Percentiles rank a stretch among this genome's conserved stretches.
Conservation (phyloP, 2,329 filamentous ascomycete species). For the Clarireedia monteithiana region DNA sequence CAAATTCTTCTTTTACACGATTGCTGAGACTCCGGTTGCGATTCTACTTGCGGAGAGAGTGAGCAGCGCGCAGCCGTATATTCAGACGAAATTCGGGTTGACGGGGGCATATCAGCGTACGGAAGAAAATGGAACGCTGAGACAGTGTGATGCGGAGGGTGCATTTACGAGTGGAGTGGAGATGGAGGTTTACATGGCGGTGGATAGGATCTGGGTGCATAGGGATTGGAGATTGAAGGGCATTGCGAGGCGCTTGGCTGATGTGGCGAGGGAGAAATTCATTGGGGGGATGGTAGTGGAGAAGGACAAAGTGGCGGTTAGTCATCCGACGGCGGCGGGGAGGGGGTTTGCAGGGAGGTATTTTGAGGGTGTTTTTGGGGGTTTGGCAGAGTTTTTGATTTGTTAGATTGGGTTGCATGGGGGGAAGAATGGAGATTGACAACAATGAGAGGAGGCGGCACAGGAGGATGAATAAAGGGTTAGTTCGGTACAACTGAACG, state of each 20-base stretch:
- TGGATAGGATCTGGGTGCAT: conserved; percentile 60
- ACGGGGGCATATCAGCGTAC: no score
- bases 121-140: no score
- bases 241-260: conserved; percentile 48
- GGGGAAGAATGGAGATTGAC: neutral
- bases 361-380: conserved; percentile 25
- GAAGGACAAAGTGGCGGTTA: conserved; percentile 52
- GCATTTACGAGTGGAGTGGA: neutral
- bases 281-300: conserved; percentile 46
- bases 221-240: conserved; percentile 46
- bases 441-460: neutral
- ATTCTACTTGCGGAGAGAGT: conserved; percentile 15
- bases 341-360: conserved; percentile 43
- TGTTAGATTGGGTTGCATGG: neutral
- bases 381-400: neutral
- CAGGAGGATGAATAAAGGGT: neutral
- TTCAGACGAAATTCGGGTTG: no score
- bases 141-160: no score
- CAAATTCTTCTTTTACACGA: conserved; percentile 18
- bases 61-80: neutral
- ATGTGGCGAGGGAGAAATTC: conserved; percentile 45
- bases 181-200: conserved; percentile 16
- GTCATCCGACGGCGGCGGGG: conserved; percentile 57
- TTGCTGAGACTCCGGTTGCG: conserved; percentile 10
- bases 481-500: neutral